Percentiles rank a stretch among this genome's conserved stretches.
These are phyloP conservation scores for Knoxdaviesia proteae DNA, from an alignment of 2,329 filamentous ascomycete genomes.

Conservation along the genomic window DNA sequence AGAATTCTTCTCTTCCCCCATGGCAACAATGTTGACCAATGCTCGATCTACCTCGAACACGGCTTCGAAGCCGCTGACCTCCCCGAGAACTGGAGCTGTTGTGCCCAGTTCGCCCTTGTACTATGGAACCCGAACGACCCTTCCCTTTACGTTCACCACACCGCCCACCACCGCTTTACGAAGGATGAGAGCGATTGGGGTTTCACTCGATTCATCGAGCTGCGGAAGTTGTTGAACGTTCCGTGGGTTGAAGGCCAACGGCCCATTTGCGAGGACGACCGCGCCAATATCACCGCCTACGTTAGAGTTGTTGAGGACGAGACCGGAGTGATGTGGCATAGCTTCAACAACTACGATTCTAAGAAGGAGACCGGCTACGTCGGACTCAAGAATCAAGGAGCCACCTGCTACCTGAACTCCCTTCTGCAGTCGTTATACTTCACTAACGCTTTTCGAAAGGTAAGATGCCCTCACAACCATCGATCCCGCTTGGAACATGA, in stretches of 20 bases:
- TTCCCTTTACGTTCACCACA: conserved; percentile 60
- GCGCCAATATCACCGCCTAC: conserved; percentile 64
- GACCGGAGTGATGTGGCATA: conserved; percentile 78
- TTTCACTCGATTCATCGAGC: conserved; percentile 88
- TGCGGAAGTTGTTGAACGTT: conserved; percentile 63
- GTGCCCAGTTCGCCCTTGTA: conserved; percentile 85
- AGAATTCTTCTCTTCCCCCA: conserved; percentile 87
- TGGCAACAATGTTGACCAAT: conserved; percentile 84
- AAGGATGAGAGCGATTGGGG: conserved; percentile 96
- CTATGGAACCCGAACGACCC: conserved; percentile 89
- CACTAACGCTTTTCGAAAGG: conserved; percentile 85
- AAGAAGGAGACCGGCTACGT: conserved; percentile 98
- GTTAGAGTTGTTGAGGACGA: conserved; percentile 69
- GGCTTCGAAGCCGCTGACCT: conserved; percentile 57
- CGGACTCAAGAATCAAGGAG: conserved; percentile 88
- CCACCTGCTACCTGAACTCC: conserved; percentile 75
- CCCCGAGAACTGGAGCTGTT: conserved; percentile 89
- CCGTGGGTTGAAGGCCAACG: conserved; percentile 49
- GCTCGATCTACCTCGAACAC: conserved; percentile 91
- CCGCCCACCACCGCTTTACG: conserved; percentile 87
- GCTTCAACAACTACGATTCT: conserved; percentile 90
- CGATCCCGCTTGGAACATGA: background rate
- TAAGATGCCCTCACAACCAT: conserved; percentile 10
- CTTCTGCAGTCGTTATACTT: conserved; percentile 70
- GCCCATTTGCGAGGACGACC: conserved; percentile 58